phyloP scores from a whole-genome alignment of 257 asterid species.

The Solanum chilense region DNA sequence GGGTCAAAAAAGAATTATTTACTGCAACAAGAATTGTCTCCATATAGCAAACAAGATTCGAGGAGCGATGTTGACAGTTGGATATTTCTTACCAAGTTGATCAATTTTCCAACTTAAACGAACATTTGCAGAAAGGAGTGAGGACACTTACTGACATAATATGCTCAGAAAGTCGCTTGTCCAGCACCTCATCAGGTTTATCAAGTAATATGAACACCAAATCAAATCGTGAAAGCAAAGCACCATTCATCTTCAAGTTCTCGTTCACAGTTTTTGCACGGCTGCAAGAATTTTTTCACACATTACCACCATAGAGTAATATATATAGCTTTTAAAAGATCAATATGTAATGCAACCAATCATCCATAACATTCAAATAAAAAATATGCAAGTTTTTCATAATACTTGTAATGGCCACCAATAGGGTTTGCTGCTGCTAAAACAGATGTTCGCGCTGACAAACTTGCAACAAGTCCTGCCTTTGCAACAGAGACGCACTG shows the following conservation, averaged over 20 bases:
- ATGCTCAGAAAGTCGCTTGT: slow-evolving; percentile 93
- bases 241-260: slow-evolving; percentile 90
- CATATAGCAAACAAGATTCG: background rate
- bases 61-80: background rate
- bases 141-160: slow-evolving; percentile 87
- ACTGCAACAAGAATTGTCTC: background rate
- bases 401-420: slow-evolving; percentile 93
- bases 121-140: slow-evolving; percentile 2
- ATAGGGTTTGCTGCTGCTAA: slow-evolving; percentile 98
- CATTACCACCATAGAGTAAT: background rate
- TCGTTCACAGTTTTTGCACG: slow-evolving; percentile 99
- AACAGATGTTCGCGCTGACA: slow-evolving; percentile 93
- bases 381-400: background rate
- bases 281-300: slow-evolving; percentile 35
- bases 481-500: slow-evolving; percentile 98
- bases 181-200: slow-evolving; percentile 89
- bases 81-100: background rate
- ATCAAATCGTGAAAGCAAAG: slow-evolving; percentile 95
- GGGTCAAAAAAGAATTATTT: background rate
- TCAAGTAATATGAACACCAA: slow-evolving; percentile 97
- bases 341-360: background rate
- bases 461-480: slow-evolving; percentile 98
- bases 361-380: background rate
- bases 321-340: background rate
- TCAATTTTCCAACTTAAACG: background rate